Evolutionary conservation across 2,329 filamentous ascomycete genomes (phyloP), one percentile per base, ranked within the genome.

Genomic region (Diaporthe caulivora): DNA sequence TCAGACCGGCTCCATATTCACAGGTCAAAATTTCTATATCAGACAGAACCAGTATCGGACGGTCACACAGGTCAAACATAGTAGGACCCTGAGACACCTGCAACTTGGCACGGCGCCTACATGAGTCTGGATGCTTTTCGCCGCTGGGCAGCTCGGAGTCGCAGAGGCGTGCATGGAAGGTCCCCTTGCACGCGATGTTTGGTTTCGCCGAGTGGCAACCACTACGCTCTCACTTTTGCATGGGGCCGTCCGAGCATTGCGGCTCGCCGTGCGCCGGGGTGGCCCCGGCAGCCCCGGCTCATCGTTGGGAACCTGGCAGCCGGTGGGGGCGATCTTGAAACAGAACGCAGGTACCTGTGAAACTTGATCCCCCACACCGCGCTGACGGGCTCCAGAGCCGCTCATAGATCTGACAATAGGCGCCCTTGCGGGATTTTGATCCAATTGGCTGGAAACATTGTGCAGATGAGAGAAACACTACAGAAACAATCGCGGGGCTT

Each of bases 91-190:
- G 62, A 67, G 62, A 67, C 62, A 31, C 40, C 21, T 53, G 31
- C 62, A 67, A 67, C 62, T 67, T 67, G 62, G 62, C 62, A 40
- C 47, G 62, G 62, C 62, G 62, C 47, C 31, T 67, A 67, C 62
- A 67, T 67, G 62, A 53, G 47, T 67, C 62, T 67, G 62, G 62
- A 47, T 21, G 21, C n/a, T 29, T 53, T 26, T 13, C 55, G 62
- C 29, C 47, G 53, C 47, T 67, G 47, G 31, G 21, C 3, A 37
- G n/a, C 62, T 2, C 7, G 62, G n/a, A 53, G 31, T 3, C n/a
- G 44, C 29, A 37, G 11, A 26, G n/a, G 40, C 62, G 13, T 26
- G 31, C 62, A 21, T 2, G 31, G 31, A 53, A 31, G 47, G 47
- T 40, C 8, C 8, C 47, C 47, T 51, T 40, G 62, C 17, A 40